phyloP scores from a whole-genome alignment of 1,284 basidiomycete species.

The Austroboletus niveus region DNA sequence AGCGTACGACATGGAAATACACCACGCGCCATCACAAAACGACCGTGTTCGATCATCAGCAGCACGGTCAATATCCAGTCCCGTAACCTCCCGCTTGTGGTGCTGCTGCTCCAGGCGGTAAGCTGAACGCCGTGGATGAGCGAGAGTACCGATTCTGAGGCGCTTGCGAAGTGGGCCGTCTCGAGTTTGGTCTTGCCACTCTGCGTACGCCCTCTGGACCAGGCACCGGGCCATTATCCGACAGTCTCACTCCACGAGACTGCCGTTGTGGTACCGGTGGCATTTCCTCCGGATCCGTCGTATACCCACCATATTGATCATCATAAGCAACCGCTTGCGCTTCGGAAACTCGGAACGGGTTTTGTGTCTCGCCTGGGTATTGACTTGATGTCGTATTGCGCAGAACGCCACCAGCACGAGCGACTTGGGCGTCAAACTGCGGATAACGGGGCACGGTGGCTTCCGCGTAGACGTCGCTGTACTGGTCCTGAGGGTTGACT shows the following conservation, averaged over 20 bases:
- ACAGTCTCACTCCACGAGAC: conserved; percentile 67
- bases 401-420: conserved; percentile 41
- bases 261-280: conserved; percentile 29
- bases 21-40: not conserved
- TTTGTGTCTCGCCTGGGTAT: conserved; percentile 52
- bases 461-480: conserved; percentile 38
- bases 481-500: conserved; percentile 52
- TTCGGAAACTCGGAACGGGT: conserved; percentile 46
- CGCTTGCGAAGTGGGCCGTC: conserved; percentile 57
- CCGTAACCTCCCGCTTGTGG: conserved; percentile 45
- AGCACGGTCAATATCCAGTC: conserved; percentile 10
- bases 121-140: conserved; percentile 45
- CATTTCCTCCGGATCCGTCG: conserved; percentile 39
- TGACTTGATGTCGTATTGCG: conserved; percentile 41
- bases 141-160: conserved; percentile 76
- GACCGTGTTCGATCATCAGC: not conserved
- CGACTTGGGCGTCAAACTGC: conserved; percentile 43
- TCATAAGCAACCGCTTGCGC: conserved; percentile 38
- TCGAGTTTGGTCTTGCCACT: conserved; percentile 54
- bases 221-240: conserved; percentile 78
- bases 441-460: conserved; percentile 24
- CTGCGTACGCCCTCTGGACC: conserved; percentile 72
- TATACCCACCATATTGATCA: conserved; percentile 36
- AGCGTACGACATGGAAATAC: conserved; percentile 5
- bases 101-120: conserved; percentile 75